Percentiles rank a stretch among this genome's conserved stretches.
Evolutionary conservation across 148 eudicot species (phyloP).

Genomic region (Arbutus unedo): DNA sequence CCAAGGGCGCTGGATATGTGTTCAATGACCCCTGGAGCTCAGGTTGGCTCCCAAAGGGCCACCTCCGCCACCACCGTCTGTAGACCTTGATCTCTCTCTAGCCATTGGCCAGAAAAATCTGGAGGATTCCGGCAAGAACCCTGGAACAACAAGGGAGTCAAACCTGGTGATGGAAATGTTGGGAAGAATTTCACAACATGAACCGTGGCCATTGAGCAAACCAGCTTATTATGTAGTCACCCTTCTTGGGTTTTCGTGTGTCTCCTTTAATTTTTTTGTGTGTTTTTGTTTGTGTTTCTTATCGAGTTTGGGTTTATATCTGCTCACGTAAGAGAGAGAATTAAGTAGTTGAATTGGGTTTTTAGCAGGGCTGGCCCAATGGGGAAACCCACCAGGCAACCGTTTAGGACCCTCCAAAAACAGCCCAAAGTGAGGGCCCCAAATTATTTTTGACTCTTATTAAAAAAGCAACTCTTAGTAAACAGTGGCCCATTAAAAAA

Average conservation of each 20-base stretch:
- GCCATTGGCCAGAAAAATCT: neutral
- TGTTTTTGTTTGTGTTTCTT: neutral
- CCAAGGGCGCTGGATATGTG: neutral
- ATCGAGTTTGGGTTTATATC: neutral
- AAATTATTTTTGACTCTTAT: too few relatives aligned
- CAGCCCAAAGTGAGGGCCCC: too few relatives aligned
- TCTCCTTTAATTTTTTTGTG: neutral
- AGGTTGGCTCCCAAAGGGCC: neutral
- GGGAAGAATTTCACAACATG: neutral
- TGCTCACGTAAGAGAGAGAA: too few relatives aligned
- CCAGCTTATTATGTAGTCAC: neutral
- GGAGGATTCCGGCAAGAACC: neutral
- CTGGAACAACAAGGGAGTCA: neutral
- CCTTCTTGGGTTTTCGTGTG: neutral
- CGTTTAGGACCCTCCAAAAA: too few relatives aligned
- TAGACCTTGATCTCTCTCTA: neutral
- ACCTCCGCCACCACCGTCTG: neutral
- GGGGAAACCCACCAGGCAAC: too few relatives aligned
- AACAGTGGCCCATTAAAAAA: too few relatives aligned
- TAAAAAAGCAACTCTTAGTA: too few relatives aligned
- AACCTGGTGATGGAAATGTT: neutral
- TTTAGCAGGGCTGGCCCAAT: too few relatives aligned
- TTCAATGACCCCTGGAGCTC: neutral
- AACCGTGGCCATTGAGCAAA: neutral
- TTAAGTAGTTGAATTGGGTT: too few relatives aligned